A percentile compares a stretch with the other conserved stretches of the same genome.
phyloP scores from a whole-genome alignment of 1,284 basidiomycete genomes.

The Spongiforma sp. region DNA sequence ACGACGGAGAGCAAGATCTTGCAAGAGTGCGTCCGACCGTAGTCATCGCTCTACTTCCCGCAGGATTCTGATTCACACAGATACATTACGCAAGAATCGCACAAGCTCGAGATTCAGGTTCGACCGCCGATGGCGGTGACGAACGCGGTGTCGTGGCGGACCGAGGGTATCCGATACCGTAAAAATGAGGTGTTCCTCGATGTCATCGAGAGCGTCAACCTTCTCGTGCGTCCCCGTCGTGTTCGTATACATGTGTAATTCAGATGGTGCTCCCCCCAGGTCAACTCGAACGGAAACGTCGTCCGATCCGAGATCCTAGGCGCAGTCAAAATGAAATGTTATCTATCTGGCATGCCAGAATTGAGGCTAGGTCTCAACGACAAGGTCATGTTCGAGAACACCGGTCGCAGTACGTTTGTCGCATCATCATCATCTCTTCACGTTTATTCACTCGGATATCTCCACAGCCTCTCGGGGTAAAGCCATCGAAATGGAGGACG shows the following conservation, averaged over 20 bases:
- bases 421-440: background rate
- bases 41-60: background rate
- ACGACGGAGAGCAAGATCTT: conserved; percentile 99
- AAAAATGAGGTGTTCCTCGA: conserved; percentile 99
- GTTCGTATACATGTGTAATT: background rate
- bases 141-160: conserved; percentile 98
- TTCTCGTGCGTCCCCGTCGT: conserved; percentile 67
- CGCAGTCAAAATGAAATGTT: conserved; percentile 99
- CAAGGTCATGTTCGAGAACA: conserved; percentile 99
- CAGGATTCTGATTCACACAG: conserved; percentile 43
- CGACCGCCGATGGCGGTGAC: conserved; percentile 98
- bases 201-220: conserved; percentile 97
- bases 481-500: conserved; percentile 99
- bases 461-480: conserved; percentile 89
- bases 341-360: conserved; percentile 99
- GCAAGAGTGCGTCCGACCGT: conserved; percentile 75
- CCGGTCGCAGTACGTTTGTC: conserved; percentile 84
- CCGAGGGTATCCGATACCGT: conserved; percentile 96
- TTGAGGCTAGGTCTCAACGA: conserved; percentile 96
- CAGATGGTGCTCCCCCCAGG: conserved; percentile 50
- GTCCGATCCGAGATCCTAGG: conserved; percentile 98
- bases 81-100: conserved; percentile 99
- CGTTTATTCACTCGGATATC: background rate
- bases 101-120: conserved; percentile 98
- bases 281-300: conserved; percentile 97